phyloP scores from a whole-genome alignment of 2,329 filamentous ascomycete species.

The Cercospora beticola region DNA sequence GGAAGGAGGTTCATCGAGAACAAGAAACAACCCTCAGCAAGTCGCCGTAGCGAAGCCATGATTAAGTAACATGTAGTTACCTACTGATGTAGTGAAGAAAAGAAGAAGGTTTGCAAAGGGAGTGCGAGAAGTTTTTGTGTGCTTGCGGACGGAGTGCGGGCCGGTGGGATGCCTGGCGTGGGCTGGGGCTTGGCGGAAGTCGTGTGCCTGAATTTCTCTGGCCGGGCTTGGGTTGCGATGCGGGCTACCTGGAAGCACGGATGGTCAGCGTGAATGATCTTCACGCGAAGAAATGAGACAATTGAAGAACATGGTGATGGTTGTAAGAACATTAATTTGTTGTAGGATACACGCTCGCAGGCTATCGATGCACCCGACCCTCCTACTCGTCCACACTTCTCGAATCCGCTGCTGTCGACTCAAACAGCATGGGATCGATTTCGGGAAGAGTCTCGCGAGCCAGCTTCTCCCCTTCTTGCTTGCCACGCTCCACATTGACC shows the following conservation, averaged over 20 bases:
- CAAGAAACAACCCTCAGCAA: slow-evolving; percentile 43
- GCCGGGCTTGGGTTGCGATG: not conserved
- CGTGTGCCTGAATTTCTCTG: not conserved
- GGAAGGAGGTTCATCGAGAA: slow-evolving; percentile 41
- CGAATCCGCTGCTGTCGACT: not conserved
- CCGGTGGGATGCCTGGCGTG: not conserved
- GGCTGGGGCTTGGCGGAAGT: not conserved
- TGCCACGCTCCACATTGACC: slow-evolving; percentile 71
- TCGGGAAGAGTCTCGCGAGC: slow-evolving; percentile 36
- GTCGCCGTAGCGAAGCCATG: slow-evolving; percentile 43
- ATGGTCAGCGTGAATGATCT: not conserved
- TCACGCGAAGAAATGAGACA: not conserved
- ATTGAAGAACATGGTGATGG: not conserved
- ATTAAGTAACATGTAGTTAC: slow-evolving; percentile 35
- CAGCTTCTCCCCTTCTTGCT: slow-evolving; percentile 44
- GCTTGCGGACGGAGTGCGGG: not conserved
- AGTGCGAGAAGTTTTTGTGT: not conserved
- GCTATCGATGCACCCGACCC: slow-evolving; percentile 5
- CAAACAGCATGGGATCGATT: not conserved
- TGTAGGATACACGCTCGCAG: not conserved
- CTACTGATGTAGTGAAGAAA: slow-evolving; percentile 21
- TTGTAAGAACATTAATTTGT: not conserved
- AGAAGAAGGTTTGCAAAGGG: slow-evolving; percentile 6
- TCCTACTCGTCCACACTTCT: slow-evolving; percentile 12
- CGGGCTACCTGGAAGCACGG: no score